phyloP scores from a whole-genome alignment of 1,284 basidiomycete genomes.

The Moniliella sp. region DNA sequence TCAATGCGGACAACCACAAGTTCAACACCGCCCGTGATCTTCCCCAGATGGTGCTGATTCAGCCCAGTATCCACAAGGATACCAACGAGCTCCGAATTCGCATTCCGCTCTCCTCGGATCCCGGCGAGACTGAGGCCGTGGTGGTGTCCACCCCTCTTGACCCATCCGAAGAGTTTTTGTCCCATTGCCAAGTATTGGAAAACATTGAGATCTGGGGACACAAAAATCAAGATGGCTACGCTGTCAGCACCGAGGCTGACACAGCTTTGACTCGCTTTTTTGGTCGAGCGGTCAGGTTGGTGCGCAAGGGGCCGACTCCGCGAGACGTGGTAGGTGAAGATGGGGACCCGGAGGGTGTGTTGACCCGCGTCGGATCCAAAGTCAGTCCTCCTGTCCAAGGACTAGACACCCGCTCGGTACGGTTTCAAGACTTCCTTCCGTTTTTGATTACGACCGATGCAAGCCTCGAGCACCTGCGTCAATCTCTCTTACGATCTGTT shows the following conservation, averaged over 20 bases:
- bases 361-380: too few relatives aligned
- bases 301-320: constrained; percentile 14
- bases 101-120: constrained; percentile 12
- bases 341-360: too few relatives aligned
- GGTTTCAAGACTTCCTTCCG: too few relatives aligned
- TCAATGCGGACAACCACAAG: constrained; percentile 10
- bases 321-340: constrained; percentile 2
- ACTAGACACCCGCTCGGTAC: too few relatives aligned
- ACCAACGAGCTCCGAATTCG: constrained; percentile 10
- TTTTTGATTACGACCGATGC: too few relatives aligned
- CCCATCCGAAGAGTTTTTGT: constrained; percentile 6
- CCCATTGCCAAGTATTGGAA: constrained; percentile 10
- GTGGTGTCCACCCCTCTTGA: constrained; percentile 7
- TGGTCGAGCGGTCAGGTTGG: constrained; percentile 14
- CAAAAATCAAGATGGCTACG: constrained; percentile 18
- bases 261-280: constrained; percentile 15
- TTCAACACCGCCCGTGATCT: constrained; percentile 25
- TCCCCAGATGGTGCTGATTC: constrained; percentile 23
- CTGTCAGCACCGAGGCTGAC: constrained; percentile 15
- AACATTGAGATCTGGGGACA: constrained; percentile 15
- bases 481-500: too few relatives aligned
- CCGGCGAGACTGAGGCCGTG: constrained; percentile 8
- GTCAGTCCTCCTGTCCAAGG: too few relatives aligned
- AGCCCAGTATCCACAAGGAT: constrained; percentile 9
- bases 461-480: too few relatives aligned